Evolutionary conservation across 139 green algal species (phyloP).

Genomic region (Chlorella ohadii): DNA sequence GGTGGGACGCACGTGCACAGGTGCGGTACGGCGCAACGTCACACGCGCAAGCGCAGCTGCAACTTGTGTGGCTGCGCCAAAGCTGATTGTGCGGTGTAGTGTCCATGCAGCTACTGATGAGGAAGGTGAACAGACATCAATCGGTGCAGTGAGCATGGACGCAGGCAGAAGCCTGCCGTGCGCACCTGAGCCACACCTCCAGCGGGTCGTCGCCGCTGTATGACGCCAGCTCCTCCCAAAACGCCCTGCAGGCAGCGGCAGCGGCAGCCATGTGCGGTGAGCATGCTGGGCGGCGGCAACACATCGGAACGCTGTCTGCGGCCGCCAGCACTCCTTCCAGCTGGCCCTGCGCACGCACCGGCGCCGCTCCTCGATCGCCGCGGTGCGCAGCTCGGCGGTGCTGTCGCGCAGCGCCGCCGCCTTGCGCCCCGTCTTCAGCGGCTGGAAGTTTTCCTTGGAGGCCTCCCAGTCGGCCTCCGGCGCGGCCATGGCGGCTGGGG

Average conservation of each 20-base stretch:
- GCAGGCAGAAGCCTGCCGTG: not conserved
- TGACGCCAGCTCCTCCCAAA: slow-evolving; percentile 64
- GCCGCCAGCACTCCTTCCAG: not conserved
- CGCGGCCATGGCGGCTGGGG: not conserved
- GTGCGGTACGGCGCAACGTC: not conserved
- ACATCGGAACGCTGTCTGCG: not conserved
- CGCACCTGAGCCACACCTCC: slow-evolving; percentile 81
- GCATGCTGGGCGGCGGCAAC: not conserved
- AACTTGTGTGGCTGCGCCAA: no score
- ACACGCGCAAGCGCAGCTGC: no score
- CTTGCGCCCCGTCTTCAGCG: slow-evolving; percentile 71
- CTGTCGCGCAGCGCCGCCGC: slow-evolving; percentile 54
- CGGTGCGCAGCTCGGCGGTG: not conserved
- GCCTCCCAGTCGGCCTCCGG: slow-evolving; percentile 75
- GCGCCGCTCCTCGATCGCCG: slow-evolving; percentile 41
- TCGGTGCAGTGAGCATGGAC: not conserved
- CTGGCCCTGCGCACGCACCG: not conserved
- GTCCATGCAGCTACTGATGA: no score
- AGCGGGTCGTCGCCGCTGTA: slow-evolving; percentile 85
- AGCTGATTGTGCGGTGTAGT: no score
- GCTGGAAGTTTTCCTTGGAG: slow-evolving; percentile 90
- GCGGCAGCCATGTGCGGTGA: not conserved
- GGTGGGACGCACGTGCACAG: not conserved
- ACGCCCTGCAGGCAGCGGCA: slow-evolving; percentile 45
- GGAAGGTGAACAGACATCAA: no score